Evolutionary conservation across 1,139 yeast species (phyloP), one percentile per base, ranked within the genome.

Genomic region (Pichia inconspicua): DNA sequence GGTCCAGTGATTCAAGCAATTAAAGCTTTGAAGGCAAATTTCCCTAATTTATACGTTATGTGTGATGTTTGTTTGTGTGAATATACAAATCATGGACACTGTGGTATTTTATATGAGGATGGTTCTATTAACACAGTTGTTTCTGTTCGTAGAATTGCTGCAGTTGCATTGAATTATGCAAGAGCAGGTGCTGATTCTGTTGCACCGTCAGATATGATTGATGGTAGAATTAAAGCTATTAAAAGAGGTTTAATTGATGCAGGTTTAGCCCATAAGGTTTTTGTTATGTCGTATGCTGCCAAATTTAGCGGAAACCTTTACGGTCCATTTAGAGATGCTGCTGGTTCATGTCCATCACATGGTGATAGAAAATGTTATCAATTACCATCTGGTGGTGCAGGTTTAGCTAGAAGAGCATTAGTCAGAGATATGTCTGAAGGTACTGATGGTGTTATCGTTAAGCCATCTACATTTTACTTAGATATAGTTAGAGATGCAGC

Each of bases 181-280:
- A 78, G 75, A 58, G 97, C 98, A 0, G 98, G 97, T 46, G 97
- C 96, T 2, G 77, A 92, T 64, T 84, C 89, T 48, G 96, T 92
- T 38, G 97, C 98, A 1, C 99, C 99, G 17, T 84, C 95, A 14
- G 98, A 92, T 66, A 92, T 94, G 98, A 83, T 90, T 64, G 99
- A 92, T 65, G 99, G 98, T 25, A 78, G 98, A 60, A 81, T 94
- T 55, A 74, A 77, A 54, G 97, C 88, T 48, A 92, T 92, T 66
- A 92, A 94, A 66, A 70, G 72, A 46, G 97, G 96, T 1, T 74
- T 92, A 41, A 80, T 92, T 47, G 80, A 80, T 44, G 90, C 86
- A n/a, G 84, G 82, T 22, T 67, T 92, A 50, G 96, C 96, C 27
- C 95, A 92, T 68, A 81, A 83, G 64, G 82, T 90, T 49, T 79